These are phyloP conservation scores for Hsuehochloa calcarea DNA, from an alignment of 176 grass and related monocot genomes.

Conservation along the genomic window DNA sequence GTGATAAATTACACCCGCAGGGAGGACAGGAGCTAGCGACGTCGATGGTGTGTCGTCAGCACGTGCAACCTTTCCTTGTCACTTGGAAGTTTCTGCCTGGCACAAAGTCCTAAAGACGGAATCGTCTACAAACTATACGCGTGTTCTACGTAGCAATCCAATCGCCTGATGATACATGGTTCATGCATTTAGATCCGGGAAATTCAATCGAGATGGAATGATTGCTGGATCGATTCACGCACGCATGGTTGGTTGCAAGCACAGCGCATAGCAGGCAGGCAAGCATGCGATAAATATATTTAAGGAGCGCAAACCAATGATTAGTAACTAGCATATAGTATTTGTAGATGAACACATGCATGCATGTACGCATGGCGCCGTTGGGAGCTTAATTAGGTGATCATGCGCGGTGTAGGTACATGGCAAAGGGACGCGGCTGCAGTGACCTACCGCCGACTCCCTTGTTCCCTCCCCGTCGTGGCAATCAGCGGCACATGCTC, in stretches of 20 bases:
- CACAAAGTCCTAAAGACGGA: neutral
- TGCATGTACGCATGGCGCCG: no score
- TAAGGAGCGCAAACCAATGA: no score
- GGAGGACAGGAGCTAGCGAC: neutral
- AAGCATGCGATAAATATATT: no score
- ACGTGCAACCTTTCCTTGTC: neutral
- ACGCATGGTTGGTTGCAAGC: neutral
- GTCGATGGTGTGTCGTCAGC: neutral
- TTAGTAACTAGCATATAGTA: no score
- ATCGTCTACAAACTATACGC: neutral
- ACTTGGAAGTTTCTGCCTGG: neutral
- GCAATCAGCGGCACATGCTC: no score
- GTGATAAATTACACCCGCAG: neutral
- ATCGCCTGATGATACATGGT: neutral
- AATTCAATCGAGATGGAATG: neutral
- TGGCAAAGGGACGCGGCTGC: no score
- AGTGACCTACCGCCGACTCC: no score
- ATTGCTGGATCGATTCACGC: neutral
- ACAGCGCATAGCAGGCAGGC: neutral
- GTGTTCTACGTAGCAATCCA: neutral
- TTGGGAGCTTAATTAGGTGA: no score
- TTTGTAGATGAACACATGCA: no score
- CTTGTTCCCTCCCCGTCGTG: no score
- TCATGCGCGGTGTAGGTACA: no score
- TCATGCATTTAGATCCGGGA: neutral